Conservation (phyloP, 257 asterid genomes). For the Solanum virginianum region DNA sequence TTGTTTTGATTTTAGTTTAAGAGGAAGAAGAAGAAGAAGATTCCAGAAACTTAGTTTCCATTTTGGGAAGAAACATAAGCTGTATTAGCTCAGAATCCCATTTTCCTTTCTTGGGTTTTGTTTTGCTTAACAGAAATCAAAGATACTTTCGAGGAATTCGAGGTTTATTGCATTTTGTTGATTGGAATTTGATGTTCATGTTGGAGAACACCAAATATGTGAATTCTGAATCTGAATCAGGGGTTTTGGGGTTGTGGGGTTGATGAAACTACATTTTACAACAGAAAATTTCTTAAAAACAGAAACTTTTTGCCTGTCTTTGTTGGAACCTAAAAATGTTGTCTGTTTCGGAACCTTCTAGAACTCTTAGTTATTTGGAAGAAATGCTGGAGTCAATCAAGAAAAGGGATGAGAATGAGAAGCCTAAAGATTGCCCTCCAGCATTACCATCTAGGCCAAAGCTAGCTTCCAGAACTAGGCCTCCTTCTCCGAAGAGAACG, state of each 20-base stretch:
- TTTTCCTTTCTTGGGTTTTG: not conserved
- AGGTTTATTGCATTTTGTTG: not conserved
- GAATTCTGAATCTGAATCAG: not conserved
- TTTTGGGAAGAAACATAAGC: not conserved
- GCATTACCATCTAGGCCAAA: constrained; percentile 77
- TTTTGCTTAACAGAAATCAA: not conserved
- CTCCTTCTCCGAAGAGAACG: constrained; percentile 49
- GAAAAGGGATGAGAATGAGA: constrained; percentile 47
- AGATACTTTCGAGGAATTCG: not conserved
- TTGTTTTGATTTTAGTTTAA: not conserved
- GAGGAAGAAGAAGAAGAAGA: not conserved
- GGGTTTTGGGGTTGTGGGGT: not conserved
- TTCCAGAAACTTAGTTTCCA: not conserved
- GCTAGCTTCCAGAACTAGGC: constrained; percentile 50
- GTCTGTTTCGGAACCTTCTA: constrained; percentile 43
- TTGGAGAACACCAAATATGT: not conserved
- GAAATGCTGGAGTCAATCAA: constrained; percentile 82
- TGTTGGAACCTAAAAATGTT: constrained; percentile 21
- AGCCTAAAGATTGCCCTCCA: constrained; percentile 67
- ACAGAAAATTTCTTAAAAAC: not conserved
- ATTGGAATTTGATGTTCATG: not conserved
- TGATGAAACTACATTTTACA: not conserved
- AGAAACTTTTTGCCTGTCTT: not conserved
- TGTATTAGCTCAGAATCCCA: not conserved
- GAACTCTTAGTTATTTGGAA: constrained; percentile 77